Base-by-base conservation (phyloP, 2,329 filamentous ascomycete genomes). In the Stagonosporopsis rhizophila region DNA sequence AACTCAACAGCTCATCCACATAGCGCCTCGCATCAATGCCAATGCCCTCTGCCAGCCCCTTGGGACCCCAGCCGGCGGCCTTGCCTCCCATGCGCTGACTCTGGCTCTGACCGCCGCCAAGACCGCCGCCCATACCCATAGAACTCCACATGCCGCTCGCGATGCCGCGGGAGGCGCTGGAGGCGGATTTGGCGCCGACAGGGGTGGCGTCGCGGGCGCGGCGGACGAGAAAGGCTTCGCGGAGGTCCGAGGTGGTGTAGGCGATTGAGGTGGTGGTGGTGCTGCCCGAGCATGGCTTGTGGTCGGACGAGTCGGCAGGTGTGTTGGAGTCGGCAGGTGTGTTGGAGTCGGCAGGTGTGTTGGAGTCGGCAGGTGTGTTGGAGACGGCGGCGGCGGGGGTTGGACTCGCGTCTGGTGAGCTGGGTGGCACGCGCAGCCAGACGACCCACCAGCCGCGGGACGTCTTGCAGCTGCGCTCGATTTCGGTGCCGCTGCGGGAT, bases 11-110 rank as follows among this genome's bases (percentile, higher is more conserved):
- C 1, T 86, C 87, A 72, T 92, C 89, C 4, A 92, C 85, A 73
- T 92, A 92, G 70, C 83, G 84, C 73, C 87, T 83, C 27, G 89
- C 91, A 78, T 93, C 90, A 30, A 92, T 82, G 0, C 90, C 90
- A 60, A 93, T 91, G 0, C 89, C 90, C 67, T 90, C 87, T 0
- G 85, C 86, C 61, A 92, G 74, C 52, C 83, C 83, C 19, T 81
- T 83, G 1, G 87, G 84, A 3, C 85, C 85, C 84, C 40, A 81
- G 66, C 80, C 84, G 78, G 53, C 81, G 67, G 42, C 75, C 38
- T 58, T 77, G 69, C 58, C 77, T 56, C 65, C 80, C 64, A 69
- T 73, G 38, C 60, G 67, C 64, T 68, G 61, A 41, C 57, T 71
- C 60, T 68, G 64, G 2, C 46, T 41, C 27, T 39, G 2, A 19